These are phyloP conservation scores for Alternaria brassicae DNA, from an alignment of 2,329 filamentous ascomycete genomes.

Conservation along the genomic window DNA sequence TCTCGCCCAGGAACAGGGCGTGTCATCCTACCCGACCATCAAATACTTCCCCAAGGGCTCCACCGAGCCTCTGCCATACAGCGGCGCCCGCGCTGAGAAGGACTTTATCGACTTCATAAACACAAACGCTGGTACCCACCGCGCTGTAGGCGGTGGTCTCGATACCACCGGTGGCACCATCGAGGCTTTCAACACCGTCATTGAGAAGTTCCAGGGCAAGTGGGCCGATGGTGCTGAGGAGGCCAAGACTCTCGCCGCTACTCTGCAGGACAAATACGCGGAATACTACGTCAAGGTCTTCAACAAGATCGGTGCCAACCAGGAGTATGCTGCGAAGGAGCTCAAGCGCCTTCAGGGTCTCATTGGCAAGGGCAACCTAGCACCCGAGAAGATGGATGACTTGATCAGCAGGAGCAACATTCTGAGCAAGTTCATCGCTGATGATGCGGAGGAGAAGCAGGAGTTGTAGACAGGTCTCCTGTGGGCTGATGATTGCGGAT, in stretches of 20 bases:
- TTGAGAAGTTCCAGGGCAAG: conserved; percentile 72
- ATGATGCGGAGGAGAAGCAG: conserved; percentile 67
- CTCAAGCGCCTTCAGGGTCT: conserved; percentile 79
- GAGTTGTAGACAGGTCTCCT: conserved; percentile 66
- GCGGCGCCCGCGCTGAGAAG: conserved; percentile 76
- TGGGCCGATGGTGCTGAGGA: conserved; percentile 70
- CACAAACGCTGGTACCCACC: conserved; percentile 85
- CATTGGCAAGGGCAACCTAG: conserved; percentile 84
- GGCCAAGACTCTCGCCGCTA: conserved; percentile 73
- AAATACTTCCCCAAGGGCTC: conserved; percentile 94
- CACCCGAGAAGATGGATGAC: conserved; percentile 87
- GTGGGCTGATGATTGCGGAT: background rate
- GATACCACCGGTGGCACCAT: conserved; percentile 83
- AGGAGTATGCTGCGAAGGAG: conserved; percentile 85
- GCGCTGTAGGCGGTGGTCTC: conserved; percentile 79
- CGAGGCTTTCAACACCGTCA: conserved; percentile 75
- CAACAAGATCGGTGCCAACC: conserved; percentile 80
- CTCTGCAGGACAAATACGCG: conserved; percentile 79
- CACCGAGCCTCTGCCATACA: conserved; percentile 74
- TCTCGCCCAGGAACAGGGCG: conserved; percentile 75
- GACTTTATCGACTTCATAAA: conserved; percentile 85
- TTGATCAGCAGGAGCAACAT: conserved; percentile 87
- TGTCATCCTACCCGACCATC: conserved; percentile 93
- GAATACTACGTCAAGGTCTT: conserved; percentile 95
- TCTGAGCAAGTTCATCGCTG: conserved; percentile 74